phyloP scores from a whole-genome alignment of 78 protist genomes.

The Dictyostelium brefeldianum region DNA sequence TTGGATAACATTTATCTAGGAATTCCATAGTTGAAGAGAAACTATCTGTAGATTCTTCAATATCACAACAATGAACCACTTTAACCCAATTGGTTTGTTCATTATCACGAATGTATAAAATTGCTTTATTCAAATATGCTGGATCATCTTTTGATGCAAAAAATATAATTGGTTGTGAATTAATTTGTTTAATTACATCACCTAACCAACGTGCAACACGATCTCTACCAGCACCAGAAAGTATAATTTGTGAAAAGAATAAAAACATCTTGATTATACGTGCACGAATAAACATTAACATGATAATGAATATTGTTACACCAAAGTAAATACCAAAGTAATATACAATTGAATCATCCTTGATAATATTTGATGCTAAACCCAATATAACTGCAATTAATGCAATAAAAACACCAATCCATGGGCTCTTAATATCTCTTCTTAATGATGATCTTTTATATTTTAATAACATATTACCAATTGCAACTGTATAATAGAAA shows the following conservation, averaged over 20 bases:
- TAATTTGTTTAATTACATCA: slow-evolving; percentile 38
- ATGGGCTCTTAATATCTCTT: slow-evolving; percentile 62
- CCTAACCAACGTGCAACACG: slow-evolving; percentile 17
- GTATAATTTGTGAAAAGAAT: slow-evolving; percentile 57
- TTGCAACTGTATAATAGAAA: slow-evolving; percentile 70
- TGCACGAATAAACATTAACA: slow-evolving; percentile 74
- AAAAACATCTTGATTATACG: slow-evolving; percentile 52
- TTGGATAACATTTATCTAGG: slow-evolving; percentile 75
- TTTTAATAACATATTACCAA: slow-evolving; percentile 91
- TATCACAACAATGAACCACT: slow-evolving; percentile 82
- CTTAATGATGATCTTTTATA: slow-evolving; percentile 78
- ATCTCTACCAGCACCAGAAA: neutral
- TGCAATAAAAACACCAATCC: slow-evolving; percentile 55
- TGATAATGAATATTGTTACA: slow-evolving; percentile 64
- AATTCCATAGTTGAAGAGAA: slow-evolving; percentile 51
- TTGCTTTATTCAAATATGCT: slow-evolving; percentile 86
- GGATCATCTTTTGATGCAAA: slow-evolving; percentile 85
- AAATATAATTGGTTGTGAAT: slow-evolving; percentile 84
- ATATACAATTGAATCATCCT: slow-evolving; percentile 35
- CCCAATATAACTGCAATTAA: slow-evolving; percentile 62
- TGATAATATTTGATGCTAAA: slow-evolving; percentile 65
- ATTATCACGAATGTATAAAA: slow-evolving; percentile 90
- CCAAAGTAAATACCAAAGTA: slow-evolving; percentile 83
- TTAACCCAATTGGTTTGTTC: slow-evolving; percentile 89
- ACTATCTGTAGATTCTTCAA: slow-evolving; percentile 27